Percentiles rank a stretch among this genome's conserved stretches.
phyloP scores from a whole-genome alignment of 768 basidiomycete genomes.

The Clavulina sp. region DNA sequence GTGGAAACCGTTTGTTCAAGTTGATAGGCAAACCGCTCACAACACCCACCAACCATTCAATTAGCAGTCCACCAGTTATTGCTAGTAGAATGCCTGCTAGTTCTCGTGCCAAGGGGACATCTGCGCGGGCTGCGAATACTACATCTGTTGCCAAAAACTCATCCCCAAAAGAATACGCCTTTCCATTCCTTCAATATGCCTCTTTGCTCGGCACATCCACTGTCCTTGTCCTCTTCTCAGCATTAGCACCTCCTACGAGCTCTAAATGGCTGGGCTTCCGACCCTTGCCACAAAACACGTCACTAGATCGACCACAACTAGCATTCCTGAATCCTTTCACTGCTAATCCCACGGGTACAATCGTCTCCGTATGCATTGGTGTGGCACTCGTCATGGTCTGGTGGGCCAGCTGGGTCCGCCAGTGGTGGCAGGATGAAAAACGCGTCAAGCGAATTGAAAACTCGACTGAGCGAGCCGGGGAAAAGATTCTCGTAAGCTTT shows the following conservation, averaged over 20 bases:
- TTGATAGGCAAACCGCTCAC: no score
- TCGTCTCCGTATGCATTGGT: constrained; percentile 40
- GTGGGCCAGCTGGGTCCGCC: constrained; percentile 54
- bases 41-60: no score
- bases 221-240: constrained; percentile 44
- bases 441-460: constrained; percentile 25
- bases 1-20: no score
- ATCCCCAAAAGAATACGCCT: no score
- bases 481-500: constrained; percentile 25
- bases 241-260: constrained; percentile 46
- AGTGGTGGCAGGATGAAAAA: constrained; percentile 25
- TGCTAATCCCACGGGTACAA: constrained; percentile 35
- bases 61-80: no score
- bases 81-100: no score
- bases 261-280: constrained; percentile 1
- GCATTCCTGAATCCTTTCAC: constrained; percentile 54
- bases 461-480: constrained; percentile 22
- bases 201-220: constrained; percentile 52
- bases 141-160: no score
- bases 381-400: constrained; percentile 38
- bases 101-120: no score
- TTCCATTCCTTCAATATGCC: constrained; percentile 42
- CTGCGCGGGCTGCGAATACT: no score
- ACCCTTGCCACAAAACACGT: neutral
- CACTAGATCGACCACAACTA: constrained; percentile 26